These are phyloP conservation scores for Phytopythium litorale DNA, from an alignment of 352 stramenopile species.

Conservation along the genomic window DNA sequence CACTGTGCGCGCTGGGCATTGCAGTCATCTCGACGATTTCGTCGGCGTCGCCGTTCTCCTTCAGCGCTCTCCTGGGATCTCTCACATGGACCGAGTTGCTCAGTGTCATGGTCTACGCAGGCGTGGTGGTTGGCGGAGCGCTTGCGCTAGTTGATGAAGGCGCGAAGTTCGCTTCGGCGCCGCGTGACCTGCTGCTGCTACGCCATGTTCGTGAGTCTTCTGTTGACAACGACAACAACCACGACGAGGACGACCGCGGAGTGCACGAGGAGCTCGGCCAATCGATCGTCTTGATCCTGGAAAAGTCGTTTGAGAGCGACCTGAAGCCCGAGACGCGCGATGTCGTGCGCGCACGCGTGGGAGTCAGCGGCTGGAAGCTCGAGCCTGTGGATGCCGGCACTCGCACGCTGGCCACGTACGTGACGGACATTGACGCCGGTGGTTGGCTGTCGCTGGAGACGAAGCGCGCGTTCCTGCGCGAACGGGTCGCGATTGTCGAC, in stretches of 20 bases:
- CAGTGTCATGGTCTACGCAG: conserved; percentile 45
- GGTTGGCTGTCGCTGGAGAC: conserved; percentile 47
- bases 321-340: conserved; percentile 41
- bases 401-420: conserved; percentile 64
- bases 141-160: conserved; percentile 31
- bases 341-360: conserved; percentile 55
- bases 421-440: conserved; percentile 63
- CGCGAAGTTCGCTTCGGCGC: conserved; percentile 47
- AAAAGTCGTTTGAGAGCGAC: conserved; percentile 79
- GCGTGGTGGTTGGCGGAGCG: conserved; percentile 22
- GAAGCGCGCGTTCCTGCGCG: conserved; percentile 43
- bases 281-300: conserved; percentile 66
- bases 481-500: conserved; percentile 56
- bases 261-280: conserved; percentile 39
- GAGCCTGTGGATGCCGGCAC: conserved; percentile 57
- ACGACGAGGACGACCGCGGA: conserved; percentile 36
- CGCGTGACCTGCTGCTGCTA: conserved; percentile 69
- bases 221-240: conserved; percentile 23
- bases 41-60: conserved; percentile 1
- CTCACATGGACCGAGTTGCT: conserved; percentile 43
- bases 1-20: conserved; percentile 36
- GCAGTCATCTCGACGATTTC: conserved; percentile 29
- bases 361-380: conserved; percentile 69
- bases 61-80: neutral
- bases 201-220: conserved; percentile 70